Evolutionary conservation across 371 early-diverging fungal genomes (phyloP).

Genomic region (Mucor circinelloides): DNA sequence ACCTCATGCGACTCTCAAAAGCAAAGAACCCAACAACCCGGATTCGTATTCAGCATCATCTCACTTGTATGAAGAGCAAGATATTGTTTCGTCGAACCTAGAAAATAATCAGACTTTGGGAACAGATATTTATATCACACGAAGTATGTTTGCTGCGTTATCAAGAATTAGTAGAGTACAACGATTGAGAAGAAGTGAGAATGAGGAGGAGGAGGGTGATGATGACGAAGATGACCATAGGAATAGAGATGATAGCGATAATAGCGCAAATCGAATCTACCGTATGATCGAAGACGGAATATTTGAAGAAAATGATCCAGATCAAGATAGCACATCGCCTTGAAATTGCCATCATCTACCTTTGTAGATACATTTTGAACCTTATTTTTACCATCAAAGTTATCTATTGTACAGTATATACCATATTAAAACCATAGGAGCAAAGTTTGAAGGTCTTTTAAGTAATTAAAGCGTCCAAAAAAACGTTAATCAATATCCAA

Average conservation of each 20-base stretch:
- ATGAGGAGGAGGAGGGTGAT: background rate
- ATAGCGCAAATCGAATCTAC: background rate
- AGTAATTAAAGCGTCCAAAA: no score
- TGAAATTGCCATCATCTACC: no score
- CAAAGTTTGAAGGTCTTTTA: no score
- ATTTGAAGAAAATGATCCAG: background rate
- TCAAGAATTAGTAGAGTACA: constrained; percentile 7
- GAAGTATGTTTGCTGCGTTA: constrained; percentile 30
- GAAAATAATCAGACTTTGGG: constrained; percentile 18
- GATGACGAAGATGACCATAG: background rate
- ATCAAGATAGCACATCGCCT: no score
- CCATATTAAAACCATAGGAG: no score
- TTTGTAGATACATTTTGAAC: no score
- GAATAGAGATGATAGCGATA: background rate
- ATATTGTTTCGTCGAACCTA: constrained; percentile 29
- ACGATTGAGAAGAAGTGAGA: background rate
- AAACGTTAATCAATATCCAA: no score
- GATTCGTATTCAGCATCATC: constrained; percentile 40
- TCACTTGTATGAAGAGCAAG: constrained; percentile 33
- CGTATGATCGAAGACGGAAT: background rate
- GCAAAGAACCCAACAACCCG: constrained; percentile 24
- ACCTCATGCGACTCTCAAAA: constrained; percentile 28
- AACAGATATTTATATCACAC: constrained; percentile 22
- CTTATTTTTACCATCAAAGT: no score
- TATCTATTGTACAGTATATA: no score